Evolutionary conservation across 257 asterid genomes (phyloP), one percentile per base, ranked within the genome.

Genomic region (Cynanchum wilfordii): DNA sequence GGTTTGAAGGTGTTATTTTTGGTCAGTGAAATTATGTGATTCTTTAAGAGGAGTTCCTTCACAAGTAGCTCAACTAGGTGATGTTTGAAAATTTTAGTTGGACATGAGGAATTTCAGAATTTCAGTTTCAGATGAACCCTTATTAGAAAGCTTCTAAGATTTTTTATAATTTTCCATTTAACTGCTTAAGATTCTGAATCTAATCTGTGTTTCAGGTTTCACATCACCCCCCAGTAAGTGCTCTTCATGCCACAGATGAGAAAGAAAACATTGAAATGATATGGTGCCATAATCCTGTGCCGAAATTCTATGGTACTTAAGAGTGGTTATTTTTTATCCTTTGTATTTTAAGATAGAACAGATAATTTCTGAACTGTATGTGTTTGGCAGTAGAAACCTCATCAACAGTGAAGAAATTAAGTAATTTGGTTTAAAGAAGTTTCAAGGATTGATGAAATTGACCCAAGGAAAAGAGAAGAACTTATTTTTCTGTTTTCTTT

Each of bases 211-310:
- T n/a, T n/a, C 74, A 88, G 97, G 96, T 93, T 57, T 93, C 96
- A 0, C 97, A 93, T 84, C 96, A 93, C 72, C 98, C 98, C 71
- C 97, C 98, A 1, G 95, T 87, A 54, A 73, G 89, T 10, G 97
- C 94, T 6, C 89, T 94, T 62, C 95, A 89, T 30, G 98, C 97
- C 55, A 94, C 96, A 0, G 95, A 91, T 69, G 97, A 88, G 62
- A 83, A 79, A 15, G 67, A 83, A 4, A 82, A 86, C 79, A 78
- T 91, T 7, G 88, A 94, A 69, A 57, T 87, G 44, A 24, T 85
- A 49, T 89, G 96, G 93, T 91, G 96, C 47, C 96, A 89, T 73
- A 81, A 82, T 65, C 87, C 89, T 40, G 58, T 81, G 2, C 87
- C 97, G 2, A 89, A 83, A 54, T 94, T 89, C 68, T 67, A 77